Conservation (phyloP, 345 rosid genomes). For the Cardiospermum halicacabum region DNA sequence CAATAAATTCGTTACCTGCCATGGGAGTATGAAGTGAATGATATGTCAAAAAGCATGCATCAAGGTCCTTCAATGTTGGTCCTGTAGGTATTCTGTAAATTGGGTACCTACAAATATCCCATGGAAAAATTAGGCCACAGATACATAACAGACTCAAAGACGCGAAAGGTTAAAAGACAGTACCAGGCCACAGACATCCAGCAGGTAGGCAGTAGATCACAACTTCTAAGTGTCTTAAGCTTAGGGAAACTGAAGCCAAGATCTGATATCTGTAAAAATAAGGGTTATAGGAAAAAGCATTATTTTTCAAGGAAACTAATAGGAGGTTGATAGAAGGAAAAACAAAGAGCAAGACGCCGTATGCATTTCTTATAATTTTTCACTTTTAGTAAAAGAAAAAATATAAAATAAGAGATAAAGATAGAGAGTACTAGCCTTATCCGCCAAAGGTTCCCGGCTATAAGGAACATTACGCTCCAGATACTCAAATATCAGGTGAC, state of each 20-base stretch:
- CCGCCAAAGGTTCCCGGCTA: slow-evolving; percentile 84
- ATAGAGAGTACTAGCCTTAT: slow-evolving; percentile 54
- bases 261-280: slow-evolving; percentile 50
- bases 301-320: too few relatives aligned
- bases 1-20: slow-evolving; percentile 32
- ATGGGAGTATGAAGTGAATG: slow-evolving; percentile 64
- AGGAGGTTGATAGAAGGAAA: not conserved
- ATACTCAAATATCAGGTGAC: slow-evolving; percentile 61
- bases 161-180: slow-evolving; percentile 2
- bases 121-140: slow-evolving; percentile 6
- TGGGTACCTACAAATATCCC: slow-evolving; percentile 54
- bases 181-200: slow-evolving; percentile 99
- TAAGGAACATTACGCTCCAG: slow-evolving; percentile 76
- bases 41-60: slow-evolving; percentile 91
- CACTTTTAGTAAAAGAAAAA: not conserved
- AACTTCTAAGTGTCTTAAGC: slow-evolving; percentile 65
- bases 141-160: not conserved
- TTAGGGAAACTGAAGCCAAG: slow-evolving; percentile 61
- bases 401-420: not conserved
- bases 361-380: not conserved
- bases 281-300: not conserved
- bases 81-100: slow-evolving; percentile 93
- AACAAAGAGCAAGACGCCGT: not conserved
- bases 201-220: slow-evolving; percentile 61
- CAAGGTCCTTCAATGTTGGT: slow-evolving; percentile 77